phyloP scores from a whole-genome alignment of 225 moss, liverwort and hornwort species.

The Physcomitrium patens region DNA sequence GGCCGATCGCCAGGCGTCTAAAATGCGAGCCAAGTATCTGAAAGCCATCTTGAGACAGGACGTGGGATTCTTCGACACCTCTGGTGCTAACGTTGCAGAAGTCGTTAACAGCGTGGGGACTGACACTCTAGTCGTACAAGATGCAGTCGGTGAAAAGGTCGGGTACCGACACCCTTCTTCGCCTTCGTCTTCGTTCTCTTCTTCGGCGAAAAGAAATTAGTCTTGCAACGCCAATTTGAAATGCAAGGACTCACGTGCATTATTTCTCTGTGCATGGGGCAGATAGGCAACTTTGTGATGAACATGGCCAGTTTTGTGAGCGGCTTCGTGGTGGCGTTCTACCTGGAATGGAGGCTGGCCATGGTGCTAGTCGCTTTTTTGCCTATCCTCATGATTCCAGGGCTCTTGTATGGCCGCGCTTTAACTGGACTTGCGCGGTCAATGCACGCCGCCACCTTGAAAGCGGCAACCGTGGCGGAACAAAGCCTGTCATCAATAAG shows the following conservation, averaged over 20 bases:
- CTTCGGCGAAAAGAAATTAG: too few species aligned
- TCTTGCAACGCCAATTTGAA: too few species aligned
- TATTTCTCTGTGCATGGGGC: background rate
- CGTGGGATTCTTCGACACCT: slow-evolving; percentile 65
- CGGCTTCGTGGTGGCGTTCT: slow-evolving; percentile 67
- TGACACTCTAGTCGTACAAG: slow-evolving; percentile 51
- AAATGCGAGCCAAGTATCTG: slow-evolving; percentile 51
- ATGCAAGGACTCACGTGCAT: background rate
- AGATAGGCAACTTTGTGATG: slow-evolving; percentile 77
- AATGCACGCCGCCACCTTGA: slow-evolving; percentile 52
- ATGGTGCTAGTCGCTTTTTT: slow-evolving; percentile 64
- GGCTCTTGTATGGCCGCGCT: slow-evolving; percentile 70
- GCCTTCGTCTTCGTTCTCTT: too few species aligned
- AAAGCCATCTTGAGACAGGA: slow-evolving; percentile 59
- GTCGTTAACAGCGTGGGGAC: slow-evolving; percentile 54
- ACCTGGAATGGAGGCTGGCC: slow-evolving; percentile 70
- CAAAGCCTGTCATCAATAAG: slow-evolving; percentile 74
- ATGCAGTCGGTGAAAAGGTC: slow-evolving; percentile 65
- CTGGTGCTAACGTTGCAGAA: slow-evolving; percentile 51
- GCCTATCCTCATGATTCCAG: slow-evolving; percentile 77
- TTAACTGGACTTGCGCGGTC: slow-evolving; percentile 59
- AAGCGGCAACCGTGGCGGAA: slow-evolving; percentile 67
- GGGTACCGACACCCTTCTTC: background rate
- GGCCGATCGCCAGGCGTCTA: slow-evolving; percentile 59
- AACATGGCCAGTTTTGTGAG: slow-evolving; percentile 57